These are phyloP conservation scores for Apiospora koreana DNA, from an alignment of 2,329 filamentous ascomycete genomes.

Conservation along the genomic window DNA sequence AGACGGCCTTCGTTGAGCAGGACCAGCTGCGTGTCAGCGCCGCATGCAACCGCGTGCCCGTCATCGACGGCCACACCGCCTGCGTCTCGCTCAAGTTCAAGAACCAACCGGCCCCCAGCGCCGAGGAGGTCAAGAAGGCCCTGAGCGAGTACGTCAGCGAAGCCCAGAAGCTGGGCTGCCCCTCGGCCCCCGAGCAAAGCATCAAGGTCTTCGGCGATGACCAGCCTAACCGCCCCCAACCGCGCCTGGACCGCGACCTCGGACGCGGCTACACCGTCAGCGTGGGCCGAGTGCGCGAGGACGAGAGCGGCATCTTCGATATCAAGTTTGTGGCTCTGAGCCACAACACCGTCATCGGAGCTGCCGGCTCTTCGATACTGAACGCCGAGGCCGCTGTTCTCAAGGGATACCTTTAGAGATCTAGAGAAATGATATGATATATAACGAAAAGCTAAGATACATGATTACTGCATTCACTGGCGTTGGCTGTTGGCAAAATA, in stretches of 20 bases:
- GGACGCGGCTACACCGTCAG: slow-evolving; percentile 87
- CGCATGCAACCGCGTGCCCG: slow-evolving; percentile 91
- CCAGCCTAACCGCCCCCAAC: slow-evolving; percentile 87
- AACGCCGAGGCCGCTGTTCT: slow-evolving; percentile 92
- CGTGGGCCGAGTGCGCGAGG: slow-evolving; percentile 83
- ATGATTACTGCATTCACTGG: background rate
- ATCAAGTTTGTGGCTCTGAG: slow-evolving; percentile 93
- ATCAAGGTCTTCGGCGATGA: slow-evolving; percentile 89
- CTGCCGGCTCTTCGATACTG: slow-evolving; percentile 92
- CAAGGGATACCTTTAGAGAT: slow-evolving; percentile 76
- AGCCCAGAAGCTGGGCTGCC: slow-evolving; percentile 80
- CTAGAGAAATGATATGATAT: slow-evolving; percentile 32
- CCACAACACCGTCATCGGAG: slow-evolving; percentile 88
- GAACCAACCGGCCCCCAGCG: slow-evolving; percentile 71
- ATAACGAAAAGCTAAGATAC: background rate
- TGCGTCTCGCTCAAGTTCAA: slow-evolving; percentile 87
- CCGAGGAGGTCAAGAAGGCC: slow-evolving; percentile 75
- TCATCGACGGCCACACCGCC: slow-evolving; percentile 93
- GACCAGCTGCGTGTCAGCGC: slow-evolving; percentile 74
- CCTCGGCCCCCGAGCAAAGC: slow-evolving; percentile 77
- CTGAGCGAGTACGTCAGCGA: slow-evolving; percentile 81
- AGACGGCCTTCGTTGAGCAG: slow-evolving; percentile 78
- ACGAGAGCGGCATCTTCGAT: slow-evolving; percentile 88
- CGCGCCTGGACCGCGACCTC: slow-evolving; percentile 83
- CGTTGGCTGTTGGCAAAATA: background rate